Evolutionary conservation across 202 grass and related monocot species (phyloP).

Genomic region (Brachypodium distachyon): DNA sequence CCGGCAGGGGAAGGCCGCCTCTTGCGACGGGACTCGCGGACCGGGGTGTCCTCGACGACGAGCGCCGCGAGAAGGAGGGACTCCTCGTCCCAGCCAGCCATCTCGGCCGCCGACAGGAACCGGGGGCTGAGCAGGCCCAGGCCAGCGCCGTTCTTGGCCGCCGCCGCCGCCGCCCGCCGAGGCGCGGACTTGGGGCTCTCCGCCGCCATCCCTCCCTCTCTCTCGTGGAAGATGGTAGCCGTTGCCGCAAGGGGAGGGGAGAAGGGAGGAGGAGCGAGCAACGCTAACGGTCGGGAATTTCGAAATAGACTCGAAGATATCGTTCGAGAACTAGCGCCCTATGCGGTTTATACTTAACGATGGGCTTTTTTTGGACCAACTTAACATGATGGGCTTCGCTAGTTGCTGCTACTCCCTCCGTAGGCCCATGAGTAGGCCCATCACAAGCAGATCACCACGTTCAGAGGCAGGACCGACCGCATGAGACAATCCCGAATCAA

Average conservation of each 20-base stretch:
- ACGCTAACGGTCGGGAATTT: slow-evolving; percentile 46
- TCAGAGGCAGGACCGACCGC: no score
- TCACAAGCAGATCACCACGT: no score
- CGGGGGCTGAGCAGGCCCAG: slow-evolving; percentile 59
- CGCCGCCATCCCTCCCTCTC: not conserved
- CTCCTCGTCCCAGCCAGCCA: slow-evolving; percentile 94
- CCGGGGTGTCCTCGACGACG: slow-evolving; percentile 92
- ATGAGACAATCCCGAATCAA: no score
- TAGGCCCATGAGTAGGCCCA: no score
- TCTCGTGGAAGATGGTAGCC: slow-evolving; percentile 3
- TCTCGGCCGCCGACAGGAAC: slow-evolving; percentile 69
- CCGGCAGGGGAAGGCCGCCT: slow-evolving; percentile 35
- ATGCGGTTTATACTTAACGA: no score
- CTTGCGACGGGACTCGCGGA: slow-evolving; percentile 73
- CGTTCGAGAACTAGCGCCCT: no score
- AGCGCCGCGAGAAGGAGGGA: slow-evolving; percentile 66
- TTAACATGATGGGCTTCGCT: no score
- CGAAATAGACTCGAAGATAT: slow-evolving; percentile 7
- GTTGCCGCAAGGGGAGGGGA: not conserved
- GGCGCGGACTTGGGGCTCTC: slow-evolving; percentile 6
- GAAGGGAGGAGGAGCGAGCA: not conserved
- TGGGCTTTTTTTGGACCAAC: no score
- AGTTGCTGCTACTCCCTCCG: no score
- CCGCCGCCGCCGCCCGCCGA: not conserved
- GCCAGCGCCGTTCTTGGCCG: slow-evolving; percentile 33